Percentiles rank a stretch among this genome's conserved stretches.
Evolutionary conservation across 257 asterid genomes (phyloP).

Genomic region (Echites panduratus): DNA sequence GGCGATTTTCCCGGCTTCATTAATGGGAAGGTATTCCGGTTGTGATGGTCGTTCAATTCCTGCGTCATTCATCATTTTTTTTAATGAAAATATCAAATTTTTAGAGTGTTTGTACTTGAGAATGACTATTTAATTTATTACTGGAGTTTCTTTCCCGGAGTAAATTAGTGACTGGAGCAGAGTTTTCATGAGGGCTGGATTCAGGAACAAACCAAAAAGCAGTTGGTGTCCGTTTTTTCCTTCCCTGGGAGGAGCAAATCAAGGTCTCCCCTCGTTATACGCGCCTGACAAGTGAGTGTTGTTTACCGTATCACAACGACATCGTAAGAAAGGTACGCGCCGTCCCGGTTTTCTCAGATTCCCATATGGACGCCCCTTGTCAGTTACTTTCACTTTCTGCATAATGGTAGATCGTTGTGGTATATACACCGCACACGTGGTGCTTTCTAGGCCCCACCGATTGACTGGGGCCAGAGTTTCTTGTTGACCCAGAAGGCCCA

Average conservation of each 20-base stretch:
- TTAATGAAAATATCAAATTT: neutral
- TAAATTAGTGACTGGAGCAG: constrained; percentile 4
- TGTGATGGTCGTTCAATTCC: neutral
- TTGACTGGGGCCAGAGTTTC: constrained; percentile 31
- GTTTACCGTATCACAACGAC: neutral
- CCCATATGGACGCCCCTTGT: constrained; percentile 5
- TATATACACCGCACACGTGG: constrained; percentile 42
- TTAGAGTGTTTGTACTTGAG: neutral
- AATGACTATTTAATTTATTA: neutral
- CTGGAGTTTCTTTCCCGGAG: neutral
- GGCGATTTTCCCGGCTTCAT: neutral
- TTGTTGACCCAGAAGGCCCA: constrained; percentile 26
- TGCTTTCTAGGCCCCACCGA: constrained; percentile 10
- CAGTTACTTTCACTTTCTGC: constrained; percentile 27
- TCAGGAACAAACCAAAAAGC: constrained; percentile 28
- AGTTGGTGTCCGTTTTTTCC: constrained; percentile 36
- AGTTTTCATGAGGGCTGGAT: constrained; percentile 11
- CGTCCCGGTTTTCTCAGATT: neutral
- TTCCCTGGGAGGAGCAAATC: constrained; percentile 16
- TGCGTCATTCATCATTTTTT: neutral
- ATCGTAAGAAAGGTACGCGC: constrained; percentile 4
- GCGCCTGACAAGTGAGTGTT: constrained; percentile 1
- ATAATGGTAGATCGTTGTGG: constrained; percentile 17
- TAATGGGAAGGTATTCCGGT: neutral
- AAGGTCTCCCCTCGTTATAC: neutral